Percentiles rank a stretch among this genome's conserved stretches.
These are phyloP conservation scores for Chenopodium suecicum DNA, from an alignment of 148 eudicot species.

Conservation along the genomic window DNA sequence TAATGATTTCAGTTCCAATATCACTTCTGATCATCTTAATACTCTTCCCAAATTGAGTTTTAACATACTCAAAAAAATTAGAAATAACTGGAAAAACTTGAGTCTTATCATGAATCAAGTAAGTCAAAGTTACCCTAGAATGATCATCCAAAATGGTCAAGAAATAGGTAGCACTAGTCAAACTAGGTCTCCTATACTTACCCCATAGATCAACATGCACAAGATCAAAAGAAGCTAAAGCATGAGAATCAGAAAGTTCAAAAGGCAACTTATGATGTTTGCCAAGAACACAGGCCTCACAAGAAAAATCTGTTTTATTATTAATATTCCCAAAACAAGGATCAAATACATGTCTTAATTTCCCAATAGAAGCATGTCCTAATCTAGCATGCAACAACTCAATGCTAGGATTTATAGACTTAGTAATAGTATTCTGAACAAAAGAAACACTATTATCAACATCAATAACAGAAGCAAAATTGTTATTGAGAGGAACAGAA, in stretches of 20 bases:
- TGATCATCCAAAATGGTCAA: no score
- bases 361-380: not conserved
- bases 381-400: not conserved
- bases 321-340: no score
- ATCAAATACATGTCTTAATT: not conserved
- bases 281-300: not conserved
- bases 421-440: not conserved
- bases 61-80: no score
- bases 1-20: not conserved
- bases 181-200: no score
- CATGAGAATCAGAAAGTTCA: not conserved
- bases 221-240: not conserved
- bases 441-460: no score
- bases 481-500: no score
- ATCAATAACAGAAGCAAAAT: no score
- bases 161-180: no score
- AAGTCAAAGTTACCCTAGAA: no score
- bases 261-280: slow-evolving; percentile 2
- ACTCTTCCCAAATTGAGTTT: not conserved
- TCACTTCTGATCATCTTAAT: not conserved
- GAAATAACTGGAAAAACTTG: no score
- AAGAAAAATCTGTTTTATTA: not conserved
- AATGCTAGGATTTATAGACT: not conserved
- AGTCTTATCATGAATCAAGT: no score
- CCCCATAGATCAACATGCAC: not conserved